Base-by-base conservation (phyloP, 371 early-diverging fungal species). In the Rhizopus stolonifer region DNA sequence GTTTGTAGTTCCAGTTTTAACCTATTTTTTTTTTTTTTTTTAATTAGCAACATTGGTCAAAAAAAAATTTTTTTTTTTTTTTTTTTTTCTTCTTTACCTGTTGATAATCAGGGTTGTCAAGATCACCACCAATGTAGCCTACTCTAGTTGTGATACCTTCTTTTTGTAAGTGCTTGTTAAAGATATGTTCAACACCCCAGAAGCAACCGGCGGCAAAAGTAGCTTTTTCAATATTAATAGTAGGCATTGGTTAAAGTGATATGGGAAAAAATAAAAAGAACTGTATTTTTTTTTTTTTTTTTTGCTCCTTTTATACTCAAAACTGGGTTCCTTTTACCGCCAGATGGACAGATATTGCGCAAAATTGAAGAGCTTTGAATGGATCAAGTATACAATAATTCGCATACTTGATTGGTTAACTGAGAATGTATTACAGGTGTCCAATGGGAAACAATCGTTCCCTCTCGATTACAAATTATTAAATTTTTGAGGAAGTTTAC, bases 101-200 rank as follows among this genome's bases (percentile, higher is more conserved):
- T 54, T 69, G 59, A 58, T 91, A 91, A 29, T 50, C 72, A 9
- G 89, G 82, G 17, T 71, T 56, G 0, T 58, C 61, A 5, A 67
- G 58, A 33, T 59, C 49, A 13, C 93, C 95, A 17, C 92, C 92
- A 5, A 81, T 85, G 66, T 91, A 94, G 0, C 95, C 95, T 46
- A 93, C 93, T 32, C 72, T 67, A 1, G 85, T 80, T 17, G 21
- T 38, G 34, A 72, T 69, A 19, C 79, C 74, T 31, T 80, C 72
- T 11, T 71, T 52, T 29, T 80, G 74, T 54, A 73, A 82, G 38
- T 80, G 66, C 29, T 83, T 80, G 56, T 85, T 77, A 67, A 74
- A 90, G 9, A 81, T 73, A 40, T 91, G 83, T 62, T 95, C 93
- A 15, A 90, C 87, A 47, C 92, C 87, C 94, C 71, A 71, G 36